phyloP scores from a whole-genome alignment of 148 eudicot species.

The Camellia granthamiana region DNA sequence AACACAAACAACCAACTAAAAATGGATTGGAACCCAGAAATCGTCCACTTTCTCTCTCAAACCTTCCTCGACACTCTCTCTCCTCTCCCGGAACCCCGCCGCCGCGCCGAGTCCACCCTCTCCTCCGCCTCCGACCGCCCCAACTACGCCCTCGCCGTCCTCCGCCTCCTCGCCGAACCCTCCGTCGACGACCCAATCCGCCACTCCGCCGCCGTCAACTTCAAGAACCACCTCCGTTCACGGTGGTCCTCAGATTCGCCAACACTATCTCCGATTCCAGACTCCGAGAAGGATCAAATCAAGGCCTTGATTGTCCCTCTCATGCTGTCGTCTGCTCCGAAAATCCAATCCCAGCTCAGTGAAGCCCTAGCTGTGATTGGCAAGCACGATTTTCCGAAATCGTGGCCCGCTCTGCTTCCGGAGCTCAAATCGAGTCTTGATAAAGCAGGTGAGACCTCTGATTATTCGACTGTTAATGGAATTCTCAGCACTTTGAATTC shows the following conservation, averaged over 20 bases:
- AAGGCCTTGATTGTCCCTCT: conserved; percentile 68
- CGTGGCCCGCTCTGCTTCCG: conserved; percentile 69
- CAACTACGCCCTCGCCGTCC: conserved; percentile 77
- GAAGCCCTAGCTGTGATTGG: conserved; percentile 87
- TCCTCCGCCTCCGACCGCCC: conserved; percentile 58
- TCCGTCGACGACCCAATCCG: conserved; percentile 65
- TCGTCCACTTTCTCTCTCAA: conserved; percentile 64
- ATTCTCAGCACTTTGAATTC: conserved; percentile 77
- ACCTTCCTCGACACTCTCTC: conserved; percentile 84
- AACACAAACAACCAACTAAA: not conserved
- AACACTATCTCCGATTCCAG: conserved; percentile 38
- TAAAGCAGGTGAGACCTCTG: conserved; percentile 50
- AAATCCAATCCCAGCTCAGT: conserved; percentile 74
- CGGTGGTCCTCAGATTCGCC: conserved; percentile 53
- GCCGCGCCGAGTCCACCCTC: conserved; percentile 67
- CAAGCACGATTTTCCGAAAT: conserved; percentile 84
- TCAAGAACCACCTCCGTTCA: conserved; percentile 76
- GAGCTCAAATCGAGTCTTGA: conserved; percentile 61
- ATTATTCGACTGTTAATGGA: conserved; percentile 73
- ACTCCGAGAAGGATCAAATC: conserved; percentile 70
- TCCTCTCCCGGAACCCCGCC: conserved; percentile 71
- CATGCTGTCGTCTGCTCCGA: conserved; percentile 60
- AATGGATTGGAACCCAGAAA: conserved; percentile 72
- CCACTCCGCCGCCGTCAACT: conserved; percentile 84
- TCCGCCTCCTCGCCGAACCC: conserved; percentile 65